phyloP scores from a whole-genome alignment of 176 grass and related monocot species.

The Metroxylon sagu region DNA sequence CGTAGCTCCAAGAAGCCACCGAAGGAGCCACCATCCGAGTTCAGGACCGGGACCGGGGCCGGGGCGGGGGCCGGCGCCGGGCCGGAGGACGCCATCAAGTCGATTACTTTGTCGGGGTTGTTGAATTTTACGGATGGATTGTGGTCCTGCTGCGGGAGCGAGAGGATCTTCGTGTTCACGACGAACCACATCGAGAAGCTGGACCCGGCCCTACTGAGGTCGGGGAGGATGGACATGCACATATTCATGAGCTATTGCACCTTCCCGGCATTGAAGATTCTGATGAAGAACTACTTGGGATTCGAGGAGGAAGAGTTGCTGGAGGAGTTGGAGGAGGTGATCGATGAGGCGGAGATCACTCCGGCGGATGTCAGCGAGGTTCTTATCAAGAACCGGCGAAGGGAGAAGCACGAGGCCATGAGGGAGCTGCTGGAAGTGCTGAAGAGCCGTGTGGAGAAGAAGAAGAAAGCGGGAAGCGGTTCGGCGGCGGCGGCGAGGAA shows the following conservation, averaged over 20 bases:
- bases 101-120: constrained; percentile 65
- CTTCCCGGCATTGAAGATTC: constrained; percentile 55
- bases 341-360: constrained; percentile 56
- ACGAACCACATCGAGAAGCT: constrained; percentile 92
- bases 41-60: neutral
- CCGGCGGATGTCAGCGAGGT: constrained; percentile 90
- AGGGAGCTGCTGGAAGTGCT: constrained; percentile 25
- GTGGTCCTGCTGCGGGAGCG: constrained; percentile 85
- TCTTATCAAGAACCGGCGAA: constrained; percentile 63
- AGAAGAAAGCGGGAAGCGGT: neutral
- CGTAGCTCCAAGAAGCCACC: constrained; percentile 13
- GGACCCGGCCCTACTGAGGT: constrained; percentile 74
- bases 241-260: constrained; percentile 80
- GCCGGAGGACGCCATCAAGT: neutral
- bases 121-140: constrained; percentile 89
- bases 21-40: neutral
- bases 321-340: constrained; percentile 30
- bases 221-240: constrained; percentile 94
- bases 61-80: neutral
- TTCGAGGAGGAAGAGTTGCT: neutral
- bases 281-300: constrained; percentile 68
- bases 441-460: constrained; percentile 33
- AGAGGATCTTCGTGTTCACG: constrained; percentile 91
- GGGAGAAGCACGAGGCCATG: constrained; percentile 34
- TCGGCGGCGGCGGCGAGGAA: neutral